Base-by-base conservation (phyloP, 208 protist genomes). In the Leishmania aethiopica region DNA sequence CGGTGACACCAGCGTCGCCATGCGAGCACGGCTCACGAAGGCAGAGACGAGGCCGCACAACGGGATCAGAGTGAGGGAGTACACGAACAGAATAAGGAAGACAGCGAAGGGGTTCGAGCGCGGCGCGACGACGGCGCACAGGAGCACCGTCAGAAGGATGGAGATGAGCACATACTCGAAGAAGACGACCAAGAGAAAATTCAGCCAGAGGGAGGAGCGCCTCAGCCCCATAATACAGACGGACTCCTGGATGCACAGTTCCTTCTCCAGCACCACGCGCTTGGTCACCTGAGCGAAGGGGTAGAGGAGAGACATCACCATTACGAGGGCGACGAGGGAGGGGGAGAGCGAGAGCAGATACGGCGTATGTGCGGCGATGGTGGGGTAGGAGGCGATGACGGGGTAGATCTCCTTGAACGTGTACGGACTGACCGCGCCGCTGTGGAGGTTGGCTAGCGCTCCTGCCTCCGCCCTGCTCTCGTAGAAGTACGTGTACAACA, bases 191-290 rank as follows among this genome's bases (percentile, higher is more conserved):
- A 97, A 15, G 42, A 92, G 76, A 87, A 87, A 96, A 35, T 85
- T 76, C 25, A 90, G 22, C 80, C 93, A 95, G 76, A 94, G 82
- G 59, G 87, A 80, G 37, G 70, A 47, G 84, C 92, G 79, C 42
- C 79, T 78, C 51, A 97, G 85, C 11, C 94, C 94, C 94, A 97
- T 97, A 80, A 97, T 96, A 57, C 93, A 86, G 86, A 96, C 90
- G 35, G 90, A 90, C 77, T 97, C 90, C 32, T 91, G 89, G 15
- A 97, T 87, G 62, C 88, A 89, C 64, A 95, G 76, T 77, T 97
- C 94, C 83, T 97, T 97, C 76, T 97, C 92, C 57, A 93, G 47
- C n/a, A 97, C 94, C 55, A 97, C 82, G n/a, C 90, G 90, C 83
- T 92, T 94, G 28, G 91, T 93, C 81, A 91, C 83, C 78, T 79